A percentile compares a stretch with the other conserved stretches of the same genome.
Conservation (phyloP, 306 rosid genomes). For the Fragaria iinumae region DNA sequence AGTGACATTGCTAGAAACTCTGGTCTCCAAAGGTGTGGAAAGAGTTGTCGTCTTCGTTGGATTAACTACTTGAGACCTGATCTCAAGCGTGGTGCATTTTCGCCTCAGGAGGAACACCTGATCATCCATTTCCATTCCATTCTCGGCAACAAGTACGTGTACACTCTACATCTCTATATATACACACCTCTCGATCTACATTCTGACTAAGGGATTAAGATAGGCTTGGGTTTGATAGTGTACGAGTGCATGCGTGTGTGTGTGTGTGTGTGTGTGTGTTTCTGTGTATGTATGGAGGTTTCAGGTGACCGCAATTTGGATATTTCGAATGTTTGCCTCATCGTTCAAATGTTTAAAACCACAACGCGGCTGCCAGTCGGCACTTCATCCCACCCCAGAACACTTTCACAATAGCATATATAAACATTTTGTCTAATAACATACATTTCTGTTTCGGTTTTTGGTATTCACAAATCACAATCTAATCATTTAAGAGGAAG, state of each 20-base stretch:
- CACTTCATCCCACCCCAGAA: not conserved
- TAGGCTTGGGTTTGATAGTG: not conserved
- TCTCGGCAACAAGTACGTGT: conserved; percentile 78
- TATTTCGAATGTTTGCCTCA: not conserved
- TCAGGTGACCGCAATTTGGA: not conserved
- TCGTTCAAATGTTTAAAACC: not conserved
- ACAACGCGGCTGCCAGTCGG: not conserved
- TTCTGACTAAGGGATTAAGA: no score
- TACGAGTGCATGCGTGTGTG: no score
- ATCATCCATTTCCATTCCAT: conserved; percentile 81
- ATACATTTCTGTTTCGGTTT: not conserved
- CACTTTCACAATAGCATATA: not conserved
- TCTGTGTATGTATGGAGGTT: no score
- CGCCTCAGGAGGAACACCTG: conserved; percentile 72
- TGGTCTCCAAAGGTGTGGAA: conserved; percentile 84
- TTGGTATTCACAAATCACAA: not conserved
- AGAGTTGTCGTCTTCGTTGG: conserved; percentile 99
- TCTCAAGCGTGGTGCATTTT: conserved; percentile 89
- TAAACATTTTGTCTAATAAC: not conserved
- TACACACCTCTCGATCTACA: not conserved
- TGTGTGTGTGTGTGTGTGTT: no score
- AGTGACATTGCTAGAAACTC: conserved; percentile 86
- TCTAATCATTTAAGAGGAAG: not conserved
- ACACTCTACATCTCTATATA: not conserved
- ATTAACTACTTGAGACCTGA: conserved; percentile 92